Base-by-base conservation (phyloP, 805 yeast species). In the Jamesozyma rosinii region DNA sequence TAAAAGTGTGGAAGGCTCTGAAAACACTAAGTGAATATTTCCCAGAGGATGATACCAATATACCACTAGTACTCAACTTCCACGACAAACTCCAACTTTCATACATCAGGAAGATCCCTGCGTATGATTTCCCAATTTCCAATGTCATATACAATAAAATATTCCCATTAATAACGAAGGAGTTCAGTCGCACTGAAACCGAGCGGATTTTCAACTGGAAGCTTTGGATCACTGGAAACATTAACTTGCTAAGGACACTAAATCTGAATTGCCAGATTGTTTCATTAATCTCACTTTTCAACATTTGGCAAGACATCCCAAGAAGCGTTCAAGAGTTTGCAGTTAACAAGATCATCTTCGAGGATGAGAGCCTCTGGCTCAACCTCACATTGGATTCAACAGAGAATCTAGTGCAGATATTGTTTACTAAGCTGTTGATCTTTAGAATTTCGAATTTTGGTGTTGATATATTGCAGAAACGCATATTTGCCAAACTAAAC, bases 91-190 rank as follows among this genome's bases (percentile, higher is more conserved):
- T 43, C 5, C 54, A 51, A 38, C 43, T 62, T 17, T 37, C 43
- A 30, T 46, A 43, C 15, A 46, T 59, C 11, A 46, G 51, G 2
- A 51, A 40, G 11, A 50, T 54, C 15, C 48, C 63, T 17, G 61
- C 64, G 13, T 52, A 59, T 38, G 62, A 62, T 44, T 45, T 44
- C 10, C 38, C 41, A 27, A 37, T 52, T 20, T 57, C 61, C 2
- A 58, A 57, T 37, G 45, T 59, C 20, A 42, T 59, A 15, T 61
- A 52, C 40, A 58, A 62, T 41, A 55, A 58, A 39, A 22, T 58
- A 5, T 37, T 62, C 10, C 54, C 51, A 29, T 49, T 47, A 35
- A 47, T 57, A 14, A 29, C 53, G 3, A 51, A 54, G 18, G 52
- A 52, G 34, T 56, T 52, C 37, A 44, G 49, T 13, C 40, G 51